Evolutionary conservation across 352 stramenopile species (phyloP), one percentile per base, ranked within the genome.

Genomic region (Blastocystis sp.): DNA sequence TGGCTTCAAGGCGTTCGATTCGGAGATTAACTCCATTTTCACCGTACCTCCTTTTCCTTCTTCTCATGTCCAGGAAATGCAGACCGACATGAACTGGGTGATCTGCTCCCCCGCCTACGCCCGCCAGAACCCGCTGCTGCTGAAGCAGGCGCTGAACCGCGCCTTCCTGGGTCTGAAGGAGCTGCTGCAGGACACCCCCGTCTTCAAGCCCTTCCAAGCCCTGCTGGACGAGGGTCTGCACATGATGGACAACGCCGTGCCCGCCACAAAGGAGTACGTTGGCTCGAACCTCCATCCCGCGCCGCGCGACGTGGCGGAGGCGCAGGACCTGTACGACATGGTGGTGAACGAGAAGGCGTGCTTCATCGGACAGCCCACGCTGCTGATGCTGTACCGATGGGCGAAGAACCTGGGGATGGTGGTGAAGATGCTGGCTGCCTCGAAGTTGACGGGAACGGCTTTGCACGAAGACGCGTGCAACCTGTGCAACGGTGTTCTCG

Each of bases 241-340:
- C 17, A 84, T 68, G 19, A 62, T 84, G 74, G 24, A 69, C 4
- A 68, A 62, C 9, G 14, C 61, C 3, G 61, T 59, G 54, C 4
- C 48, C 17, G 34, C n/a, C 42, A 59, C 54, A n/a, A n/a, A 28
- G 3, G 74, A 84, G 74, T 48, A 68, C 42, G 74, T 59, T 2
- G 66, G 52, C 28, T 14, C 4, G 21, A 68, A 43, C 17, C 11
- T 68, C 14, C 45, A 54, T 11, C 74, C 74, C 28, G 40, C 42
- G 17, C 74, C 74, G 42, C 57, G 28, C 38, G 42, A 84, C 34
- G 17, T 68, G 19, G 38, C 66, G 24, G 57, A 84, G 28, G 48
- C 54, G 14, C 61, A 48, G 59, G 74, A 84, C 6, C 3, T 68
- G 17, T 84, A 84, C 48, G 74, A 84, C 28, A 84, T 63, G 48